Conservation (phyloP, 768 basidiomycete species). For the Nevesoporus exiguus region DNA sequence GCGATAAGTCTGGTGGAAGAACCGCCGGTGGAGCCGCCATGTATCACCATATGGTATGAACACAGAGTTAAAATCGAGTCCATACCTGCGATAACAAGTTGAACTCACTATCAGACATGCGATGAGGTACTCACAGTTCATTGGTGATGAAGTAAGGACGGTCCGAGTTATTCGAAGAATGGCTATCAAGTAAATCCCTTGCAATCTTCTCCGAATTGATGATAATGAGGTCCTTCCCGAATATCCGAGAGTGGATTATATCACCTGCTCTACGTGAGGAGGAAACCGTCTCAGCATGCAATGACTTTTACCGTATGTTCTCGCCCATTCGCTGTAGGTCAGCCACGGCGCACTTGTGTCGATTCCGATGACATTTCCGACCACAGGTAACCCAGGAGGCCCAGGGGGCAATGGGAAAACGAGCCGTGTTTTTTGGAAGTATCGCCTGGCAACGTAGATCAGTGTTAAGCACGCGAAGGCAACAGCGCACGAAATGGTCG, state of each 20-base stretch:
- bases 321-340: neutral
- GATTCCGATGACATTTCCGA: neutral
- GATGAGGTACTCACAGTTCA: conserved; percentile 4
- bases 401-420: neutral
- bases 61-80: conserved; percentile 8
- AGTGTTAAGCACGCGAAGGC: neutral
- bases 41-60: neutral
- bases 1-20: conserved; percentile 24
- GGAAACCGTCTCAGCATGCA: neutral
- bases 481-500: neutral
- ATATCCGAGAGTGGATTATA: conserved; percentile 29
- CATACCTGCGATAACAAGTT: neutral
- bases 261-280: conserved; percentile 16
- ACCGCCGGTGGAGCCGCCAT: conserved; percentile 12
- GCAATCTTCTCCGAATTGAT: conserved; percentile 20
- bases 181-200: conserved; percentile 30
- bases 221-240: conserved; percentile 42
- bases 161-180: conserved; percentile 45
- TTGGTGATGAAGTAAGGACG: conserved; percentile 35
- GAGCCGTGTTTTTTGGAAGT: neutral
- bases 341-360: neutral
- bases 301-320: neutral
- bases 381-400: neutral
- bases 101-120: too few species aligned
- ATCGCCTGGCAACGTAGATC: neutral